Base-by-base conservation (phyloP, 139 green algal species). In the Nannochloris sp. region DNA sequence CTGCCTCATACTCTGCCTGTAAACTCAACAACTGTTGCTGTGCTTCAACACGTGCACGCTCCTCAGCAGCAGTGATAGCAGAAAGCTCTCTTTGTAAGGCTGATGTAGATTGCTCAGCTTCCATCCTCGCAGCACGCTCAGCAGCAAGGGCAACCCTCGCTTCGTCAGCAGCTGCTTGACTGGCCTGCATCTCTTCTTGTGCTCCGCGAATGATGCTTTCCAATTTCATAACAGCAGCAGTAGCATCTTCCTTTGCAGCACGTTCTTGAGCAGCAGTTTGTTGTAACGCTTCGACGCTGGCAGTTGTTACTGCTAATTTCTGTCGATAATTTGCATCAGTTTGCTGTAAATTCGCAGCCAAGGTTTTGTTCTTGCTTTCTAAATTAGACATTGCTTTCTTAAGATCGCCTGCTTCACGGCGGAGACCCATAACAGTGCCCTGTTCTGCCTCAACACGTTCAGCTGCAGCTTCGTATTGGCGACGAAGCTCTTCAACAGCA, bases 401-500 rank as follows among this genome's bases (percentile, higher is more conserved):
- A 42, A 77, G 30, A 32, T 77, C 69, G 7, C 23, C 29, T 48
- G 53, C 24, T 35, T 76, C 69, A 6, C 61, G 37, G 34, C 59
- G 53, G 13, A 78, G 59, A 54, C 71, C 25, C 53, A 68, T 25
- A 36, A 72, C 55, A 44, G 38, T 31, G 38, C 35, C 67, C 42
- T 81, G 70, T 67, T 81, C 73, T 7, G 51, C 25, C 65, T 83
- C 72, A 19, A 83, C 54, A 10, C 56, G 47, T 36, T 83, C 76
- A 1, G 42, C 60, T 2, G 65, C 45, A 6, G 46, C 54, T 29
- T 24, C 31, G 35, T 81, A 81, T 62, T 82, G 63, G 23, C 47
- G n/a, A 15, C 56, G 47, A 24, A 83, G 53, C 15, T 55, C 23
- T 2, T 60, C 59, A 31, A 83, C 57, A 9, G 73, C 68, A 23